phyloP scores from a whole-genome alignment of 2,329 filamentous ascomycete species.

The Lecanosticta acicola region DNA sequence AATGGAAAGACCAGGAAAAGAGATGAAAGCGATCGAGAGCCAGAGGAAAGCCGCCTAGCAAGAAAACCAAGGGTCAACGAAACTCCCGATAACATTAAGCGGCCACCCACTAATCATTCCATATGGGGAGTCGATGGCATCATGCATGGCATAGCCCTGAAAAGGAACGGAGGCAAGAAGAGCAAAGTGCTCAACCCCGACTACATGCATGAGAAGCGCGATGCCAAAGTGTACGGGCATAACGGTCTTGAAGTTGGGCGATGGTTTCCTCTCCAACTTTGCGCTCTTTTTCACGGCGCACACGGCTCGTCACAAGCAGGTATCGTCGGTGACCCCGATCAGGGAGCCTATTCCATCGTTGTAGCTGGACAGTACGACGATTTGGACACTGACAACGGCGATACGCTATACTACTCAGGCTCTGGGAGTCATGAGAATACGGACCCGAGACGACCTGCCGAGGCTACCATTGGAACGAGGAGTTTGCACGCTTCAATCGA shows the following conservation, averaged over 20 bases:
- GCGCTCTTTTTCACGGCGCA: constrained; percentile 24
- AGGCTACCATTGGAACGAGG: constrained; percentile 15
- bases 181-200: constrained; percentile 11
- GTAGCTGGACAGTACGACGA: constrained; percentile 23
- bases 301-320: constrained; percentile 23
- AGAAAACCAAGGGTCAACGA: too few species aligned
- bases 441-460: constrained; percentile 16
- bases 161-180: constrained; percentile 5
- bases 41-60: too few species aligned
- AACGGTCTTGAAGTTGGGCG: constrained; percentile 22
- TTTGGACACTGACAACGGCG: constrained; percentile 23
- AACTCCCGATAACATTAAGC: constrained; percentile 4
- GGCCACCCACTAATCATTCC: constrained; percentile 16
- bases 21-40: too few species aligned
- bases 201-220: constrained; percentile 9
- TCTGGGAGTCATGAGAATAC: constrained; percentile 21
- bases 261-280: constrained; percentile 23
- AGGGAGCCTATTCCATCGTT: constrained; percentile 24
- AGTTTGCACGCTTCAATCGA: constrained; percentile 16
- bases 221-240: constrained; percentile 21
- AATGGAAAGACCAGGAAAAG: too few species aligned
- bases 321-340: constrained; percentile 16
- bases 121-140: constrained; percentile 26
- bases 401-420: constrained; percentile 24
- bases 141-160: constrained; percentile 23